A percentile compares a stretch with the other conserved stretches of the same genome.
Conservation (phyloP, 805 yeast genomes). For the Wickerhamomyces hampshirensis region DNA sequence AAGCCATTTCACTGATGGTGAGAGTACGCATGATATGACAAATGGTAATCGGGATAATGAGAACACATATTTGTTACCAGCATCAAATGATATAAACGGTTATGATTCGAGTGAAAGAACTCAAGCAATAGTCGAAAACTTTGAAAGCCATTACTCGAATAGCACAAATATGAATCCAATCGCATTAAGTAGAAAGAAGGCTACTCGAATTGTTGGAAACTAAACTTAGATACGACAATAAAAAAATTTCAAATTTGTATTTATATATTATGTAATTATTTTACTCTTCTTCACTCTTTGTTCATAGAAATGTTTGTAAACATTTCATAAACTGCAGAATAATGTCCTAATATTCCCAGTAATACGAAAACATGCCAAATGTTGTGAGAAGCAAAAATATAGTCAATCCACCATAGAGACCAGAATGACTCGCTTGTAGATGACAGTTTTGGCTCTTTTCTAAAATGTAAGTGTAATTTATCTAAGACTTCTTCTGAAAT, state of each 20-base stretch:
- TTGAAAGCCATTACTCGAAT: constrained; percentile 22
- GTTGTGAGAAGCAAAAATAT: constrained; percentile 73
- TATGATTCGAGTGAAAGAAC: constrained; percentile 1
- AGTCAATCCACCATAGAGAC: constrained; percentile 84
- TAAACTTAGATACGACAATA: too few species aligned
- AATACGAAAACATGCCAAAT: constrained; percentile 93
- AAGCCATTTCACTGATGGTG: constrained; percentile 2
- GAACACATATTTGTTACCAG: not conserved
- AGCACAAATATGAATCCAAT: constrained; percentile 20
- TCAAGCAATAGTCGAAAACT: constrained; percentile 5
- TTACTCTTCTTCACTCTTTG: constrained; percentile 5
- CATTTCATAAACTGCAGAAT: constrained; percentile 71
- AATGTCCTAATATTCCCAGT: constrained; percentile 87
- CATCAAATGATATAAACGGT: constrained; percentile 3
- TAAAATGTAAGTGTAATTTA: constrained; percentile 34
- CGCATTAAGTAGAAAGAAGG: constrained; percentile 1
- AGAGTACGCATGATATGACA: not conserved
- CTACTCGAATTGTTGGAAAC: too few species aligned
- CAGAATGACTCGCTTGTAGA: constrained; percentile 32
- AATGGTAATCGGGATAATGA: not conserved
- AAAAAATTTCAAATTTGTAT: too few species aligned
- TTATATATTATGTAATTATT: too few species aligned
- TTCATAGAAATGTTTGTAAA: constrained; percentile 36
- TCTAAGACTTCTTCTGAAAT: constrained; percentile 27
- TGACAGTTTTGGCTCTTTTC: constrained; percentile 34